Base-by-base conservation (phyloP, 1,284 basidiomycete species). In the Trichosporon asahii region DNA sequence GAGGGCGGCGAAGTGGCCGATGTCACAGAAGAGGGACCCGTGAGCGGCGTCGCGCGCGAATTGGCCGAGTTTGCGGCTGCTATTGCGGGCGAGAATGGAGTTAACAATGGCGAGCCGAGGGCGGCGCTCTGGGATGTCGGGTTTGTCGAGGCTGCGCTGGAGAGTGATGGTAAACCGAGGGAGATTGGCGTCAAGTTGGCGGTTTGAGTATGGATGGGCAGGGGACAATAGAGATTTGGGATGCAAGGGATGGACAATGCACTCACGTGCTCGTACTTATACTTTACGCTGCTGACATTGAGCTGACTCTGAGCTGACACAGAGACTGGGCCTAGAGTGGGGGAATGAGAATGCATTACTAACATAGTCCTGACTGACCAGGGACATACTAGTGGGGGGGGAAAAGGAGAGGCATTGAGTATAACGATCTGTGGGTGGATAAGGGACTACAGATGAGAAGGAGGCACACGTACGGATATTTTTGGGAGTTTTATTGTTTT, bases 71-170 rank as follows among this genome's bases (percentile, higher is more conserved):
- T 91, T 84, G 87, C 90, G 60, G 84, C 84, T 15, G 87, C 86
- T 49, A 77, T 89, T 46, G 76, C 77, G 1, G 88, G 87, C 1
- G 46, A 57, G 1, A 81, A 86, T 1, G 76, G 77, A 0, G 68
- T 37, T 18, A 78, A 82, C 69, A 67, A 73, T 23, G 83, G 76
- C 0, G 73, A 75, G 31, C 80, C 80, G 5, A 73, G 76, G 55
- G 87, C 83, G 14, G 88, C 91, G 27, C 83, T 94, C 69, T 84
- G 85, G 73, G 92, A 94, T 78, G 88, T 94, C 27, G 90, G 89
- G 35, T 85, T 93, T 75, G 89, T 94, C 73, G 85, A 94, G 83
- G 91, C 90, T n/a, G 87, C 88, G 46, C 84, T 94, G 82, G 88
- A 86, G 60, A 92, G 90, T 76, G 82, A 87, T 18, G 92, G 92